Conservation (phyloP, 2,329 filamentous ascomycete species). For the Talaromyces sp. region DNA sequence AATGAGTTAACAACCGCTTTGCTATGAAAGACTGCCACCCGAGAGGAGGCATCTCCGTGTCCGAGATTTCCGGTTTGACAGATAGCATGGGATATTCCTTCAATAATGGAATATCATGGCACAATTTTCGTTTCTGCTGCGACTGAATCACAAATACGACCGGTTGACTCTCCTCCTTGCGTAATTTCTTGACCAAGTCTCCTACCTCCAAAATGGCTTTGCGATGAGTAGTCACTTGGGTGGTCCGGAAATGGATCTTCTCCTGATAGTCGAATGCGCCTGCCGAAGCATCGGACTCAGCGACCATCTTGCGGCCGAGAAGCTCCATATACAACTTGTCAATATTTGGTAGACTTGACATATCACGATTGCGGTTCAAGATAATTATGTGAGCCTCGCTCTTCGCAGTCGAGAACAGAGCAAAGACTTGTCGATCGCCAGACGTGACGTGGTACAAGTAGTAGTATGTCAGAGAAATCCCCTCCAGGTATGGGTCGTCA, state of each 20-base stretch:
- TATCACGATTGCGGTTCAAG: constrained; percentile 76
- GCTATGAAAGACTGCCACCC: constrained; percentile 91
- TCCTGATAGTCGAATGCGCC: constrained; percentile 84
- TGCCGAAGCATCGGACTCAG: constrained; percentile 68
- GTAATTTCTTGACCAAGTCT: constrained; percentile 85
- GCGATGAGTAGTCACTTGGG: constrained; percentile 80
- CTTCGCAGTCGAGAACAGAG: constrained; percentile 79
- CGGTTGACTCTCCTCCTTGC: constrained; percentile 75
- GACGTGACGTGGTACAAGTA: constrained; percentile 91
- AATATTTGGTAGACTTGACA: constrained; percentile 83
- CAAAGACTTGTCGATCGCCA: constrained; percentile 89
- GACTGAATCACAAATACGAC: constrained; percentile 88
- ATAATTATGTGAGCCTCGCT: constrained; percentile 81
- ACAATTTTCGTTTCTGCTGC: constrained; percentile 71
- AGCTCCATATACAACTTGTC: constrained; percentile 82
- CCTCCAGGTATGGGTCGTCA: constrained; percentile 71
- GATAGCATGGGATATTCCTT: constrained; percentile 80
- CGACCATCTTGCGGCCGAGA: constrained; percentile 61
- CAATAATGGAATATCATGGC: constrained; percentile 79
- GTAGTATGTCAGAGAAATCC: constrained; percentile 73
- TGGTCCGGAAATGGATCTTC: constrained; percentile 77
- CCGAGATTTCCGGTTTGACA: constrained; percentile 74
- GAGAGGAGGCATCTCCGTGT: constrained; percentile 82
- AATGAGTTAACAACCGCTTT: constrained; percentile 80
- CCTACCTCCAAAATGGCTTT: constrained; percentile 86